These are phyloP conservation scores for Heterobasidion annosum DNA, from an alignment of 1,284 basidiomycete species.

Conservation along the genomic window DNA sequence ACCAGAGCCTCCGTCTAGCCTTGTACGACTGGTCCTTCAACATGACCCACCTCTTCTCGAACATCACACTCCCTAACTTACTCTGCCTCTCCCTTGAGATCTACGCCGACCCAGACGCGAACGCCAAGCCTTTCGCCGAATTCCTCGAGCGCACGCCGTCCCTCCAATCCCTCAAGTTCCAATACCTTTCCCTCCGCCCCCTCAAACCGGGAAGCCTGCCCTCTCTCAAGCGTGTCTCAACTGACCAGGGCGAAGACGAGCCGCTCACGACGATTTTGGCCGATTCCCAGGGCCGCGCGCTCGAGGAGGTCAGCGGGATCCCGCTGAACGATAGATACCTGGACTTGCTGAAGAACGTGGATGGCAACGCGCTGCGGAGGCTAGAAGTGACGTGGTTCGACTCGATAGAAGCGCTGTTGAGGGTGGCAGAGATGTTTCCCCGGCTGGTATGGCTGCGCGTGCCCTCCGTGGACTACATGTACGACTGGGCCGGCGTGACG, in stretches of 20 bases:
- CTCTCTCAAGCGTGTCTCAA: neutral
- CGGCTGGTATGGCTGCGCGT: conserved; percentile 5
- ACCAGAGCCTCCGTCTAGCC: conserved; percentile 1
- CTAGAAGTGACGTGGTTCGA: conserved; percentile 8
- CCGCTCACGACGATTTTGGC: neutral
- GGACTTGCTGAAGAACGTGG: conserved; percentile 1
- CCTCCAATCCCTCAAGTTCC: neutral
- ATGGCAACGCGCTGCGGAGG: conserved; percentile 1
- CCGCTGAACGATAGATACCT: neutral
- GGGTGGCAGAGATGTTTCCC: conserved; percentile 2
- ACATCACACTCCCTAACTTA: conserved; percentile 1
- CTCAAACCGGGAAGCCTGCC: conserved; percentile 3
- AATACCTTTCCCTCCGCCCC: neutral
- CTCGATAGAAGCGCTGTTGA: neutral
- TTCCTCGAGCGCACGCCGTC: conserved; percentile 7
- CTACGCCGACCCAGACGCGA: conserved; percentile 1
- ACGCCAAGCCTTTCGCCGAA: neutral
- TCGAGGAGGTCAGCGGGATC: conserved; percentile 1
- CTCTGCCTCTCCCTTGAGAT: conserved; percentile 4
- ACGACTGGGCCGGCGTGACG: conserved; percentile 2
- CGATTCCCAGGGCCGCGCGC: neutral
- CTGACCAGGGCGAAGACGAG: neutral
- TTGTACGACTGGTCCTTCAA: conserved; percentile 4
- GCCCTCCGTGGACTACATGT: conserved; percentile 8
- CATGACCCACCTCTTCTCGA: conserved; percentile 1